These are phyloP conservation scores for Fragaria nilgerrensis DNA, from an alignment of 306 rosid species.

Conservation along the genomic window DNA sequence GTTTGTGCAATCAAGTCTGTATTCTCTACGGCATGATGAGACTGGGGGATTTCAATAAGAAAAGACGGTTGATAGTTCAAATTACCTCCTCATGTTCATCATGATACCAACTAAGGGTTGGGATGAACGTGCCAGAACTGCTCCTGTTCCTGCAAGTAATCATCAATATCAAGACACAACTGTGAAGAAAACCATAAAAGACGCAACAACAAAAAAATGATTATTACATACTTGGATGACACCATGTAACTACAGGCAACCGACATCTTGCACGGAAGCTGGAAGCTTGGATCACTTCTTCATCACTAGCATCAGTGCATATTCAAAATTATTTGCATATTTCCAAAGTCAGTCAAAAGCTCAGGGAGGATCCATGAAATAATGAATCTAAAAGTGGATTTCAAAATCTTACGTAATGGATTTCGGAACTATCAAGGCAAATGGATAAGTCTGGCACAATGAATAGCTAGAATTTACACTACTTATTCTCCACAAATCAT, in stretches of 20 bases:
- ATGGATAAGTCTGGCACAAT: slow-evolving; percentile 87
- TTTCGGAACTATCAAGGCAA: slow-evolving; percentile 85
- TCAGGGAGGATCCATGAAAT: slow-evolving; percentile 15
- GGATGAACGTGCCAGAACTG: slow-evolving; percentile 97
- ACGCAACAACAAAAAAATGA: slow-evolving; percentile 1
- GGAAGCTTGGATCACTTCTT: slow-evolving; percentile 80
- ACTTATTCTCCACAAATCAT: slow-evolving; percentile 88
- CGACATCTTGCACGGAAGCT: slow-evolving; percentile 87
- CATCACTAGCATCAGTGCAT: slow-evolving; percentile 65
- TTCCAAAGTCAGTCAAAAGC: slow-evolving; percentile 20
- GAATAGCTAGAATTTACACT: slow-evolving; percentile 62
- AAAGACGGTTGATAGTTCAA: slow-evolving; percentile 9
- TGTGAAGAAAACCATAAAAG: slow-evolving; percentile 11
- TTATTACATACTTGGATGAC: slow-evolving; percentile 63
- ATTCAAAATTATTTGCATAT: slow-evolving; percentile 21
- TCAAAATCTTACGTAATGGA: slow-evolving; percentile 56
- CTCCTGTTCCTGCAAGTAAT: slow-evolving; percentile 69
- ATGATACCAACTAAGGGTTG: slow-evolving; percentile 96
- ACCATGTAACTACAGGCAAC: slow-evolving; percentile 94
- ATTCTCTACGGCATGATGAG: neutral
- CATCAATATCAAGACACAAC: slow-evolving; percentile 23
- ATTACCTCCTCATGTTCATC: slow-evolving; percentile 98
- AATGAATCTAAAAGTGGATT: slow-evolving; percentile 29
- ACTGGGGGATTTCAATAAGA: slow-evolving; percentile 10
- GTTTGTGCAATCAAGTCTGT: neutral